A percentile compares a stretch with the other conserved stretches of the same genome.
Evolutionary conservation across 2,329 filamentous ascomycete species (phyloP).

Genomic region (Chaetomium olivaceum): DNA sequence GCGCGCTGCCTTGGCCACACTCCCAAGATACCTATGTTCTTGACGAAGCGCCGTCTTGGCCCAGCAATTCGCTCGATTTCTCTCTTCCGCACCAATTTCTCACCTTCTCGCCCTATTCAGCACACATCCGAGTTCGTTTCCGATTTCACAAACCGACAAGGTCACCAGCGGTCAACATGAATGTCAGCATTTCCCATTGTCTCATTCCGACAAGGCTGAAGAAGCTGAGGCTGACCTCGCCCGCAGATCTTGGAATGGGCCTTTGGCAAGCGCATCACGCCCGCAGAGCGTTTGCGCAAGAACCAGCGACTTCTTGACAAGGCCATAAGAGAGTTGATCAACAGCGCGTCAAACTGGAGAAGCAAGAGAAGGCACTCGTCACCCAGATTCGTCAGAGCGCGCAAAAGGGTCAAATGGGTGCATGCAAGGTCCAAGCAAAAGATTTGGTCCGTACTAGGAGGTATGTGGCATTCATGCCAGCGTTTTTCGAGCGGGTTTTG

Average conservation of each 20-base stretch:
- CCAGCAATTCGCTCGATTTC: background rate
- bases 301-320: slow-evolving; percentile 97
- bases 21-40: background rate
- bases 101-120: background rate
- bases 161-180: slow-evolving; percentile 49
- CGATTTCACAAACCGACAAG: background rate
- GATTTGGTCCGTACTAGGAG: slow-evolving; percentile 89
- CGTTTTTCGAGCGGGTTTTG: background rate
- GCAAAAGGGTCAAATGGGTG: slow-evolving; percentile 98
- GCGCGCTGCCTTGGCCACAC: slow-evolving; percentile 16
- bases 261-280: slow-evolving; percentile 98
- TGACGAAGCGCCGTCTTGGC: slow-evolving; percentile 14
- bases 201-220: slow-evolving; percentile 14
- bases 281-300: slow-evolving; percentile 84
- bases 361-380: slow-evolving; percentile 96
- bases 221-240: slow-evolving; percentile 30
- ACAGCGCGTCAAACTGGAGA: slow-evolving; percentile 92
- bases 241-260: slow-evolving; percentile 93
- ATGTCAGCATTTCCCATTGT: slow-evolving; percentile 45
- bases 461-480: slow-evolving; percentile 41
- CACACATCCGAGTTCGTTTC: background rate
- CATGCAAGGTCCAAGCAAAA: slow-evolving; percentile 97
- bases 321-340: slow-evolving; percentile 93
- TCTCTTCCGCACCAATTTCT: background rate
- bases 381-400: slow-evolving; percentile 97